These are phyloP conservation scores for Scutellaria minor DNA, from an alignment of 257 asterid genomes.

Conservation along the genomic window DNA sequence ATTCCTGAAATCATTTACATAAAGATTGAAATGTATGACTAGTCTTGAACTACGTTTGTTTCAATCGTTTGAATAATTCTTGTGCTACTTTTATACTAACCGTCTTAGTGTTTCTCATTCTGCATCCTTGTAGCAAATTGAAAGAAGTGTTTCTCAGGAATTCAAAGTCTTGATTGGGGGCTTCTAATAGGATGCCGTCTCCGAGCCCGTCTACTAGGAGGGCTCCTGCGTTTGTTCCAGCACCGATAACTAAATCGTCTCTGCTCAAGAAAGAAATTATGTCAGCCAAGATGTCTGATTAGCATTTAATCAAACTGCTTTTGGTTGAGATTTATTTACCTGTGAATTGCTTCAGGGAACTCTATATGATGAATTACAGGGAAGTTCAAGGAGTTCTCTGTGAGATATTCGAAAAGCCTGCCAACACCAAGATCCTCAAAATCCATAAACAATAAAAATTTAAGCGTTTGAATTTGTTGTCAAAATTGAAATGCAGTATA, in stretches of 20 bases:
- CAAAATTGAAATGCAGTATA: constrained; percentile 35
- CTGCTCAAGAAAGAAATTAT: constrained; percentile 43
- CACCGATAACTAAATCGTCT: constrained; percentile 91
- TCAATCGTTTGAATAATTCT: neutral
- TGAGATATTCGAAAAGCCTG: constrained; percentile 96
- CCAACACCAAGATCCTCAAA: constrained; percentile 34
- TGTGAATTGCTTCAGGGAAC: constrained; percentile 75
- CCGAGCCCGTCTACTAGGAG: constrained; percentile 98
- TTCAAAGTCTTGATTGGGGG: constrained; percentile 83
- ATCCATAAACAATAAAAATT: neutral
- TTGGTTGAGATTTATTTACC: constrained; percentile 48
- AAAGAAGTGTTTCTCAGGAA: constrained; percentile 89
- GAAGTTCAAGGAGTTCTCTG: constrained; percentile 75
- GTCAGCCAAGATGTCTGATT: constrained; percentile 27
- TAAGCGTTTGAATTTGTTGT: neutral
- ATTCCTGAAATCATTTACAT: constrained; percentile 66
- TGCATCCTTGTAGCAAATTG: constrained; percentile 97
- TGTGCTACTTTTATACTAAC: constrained; percentile 44
- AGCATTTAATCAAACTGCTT: constrained; percentile 23
- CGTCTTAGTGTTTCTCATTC: constrained; percentile 98
- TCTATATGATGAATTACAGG: constrained; percentile 95
- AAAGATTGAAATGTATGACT: constrained; percentile 12
- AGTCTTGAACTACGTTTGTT: constrained; percentile 6
- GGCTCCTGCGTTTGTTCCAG: constrained; percentile 90
- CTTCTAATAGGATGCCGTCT: constrained; percentile 89